Conservation (phyloP, 1,284 basidiomycete genomes). For the Irpex sp. region DNA sequence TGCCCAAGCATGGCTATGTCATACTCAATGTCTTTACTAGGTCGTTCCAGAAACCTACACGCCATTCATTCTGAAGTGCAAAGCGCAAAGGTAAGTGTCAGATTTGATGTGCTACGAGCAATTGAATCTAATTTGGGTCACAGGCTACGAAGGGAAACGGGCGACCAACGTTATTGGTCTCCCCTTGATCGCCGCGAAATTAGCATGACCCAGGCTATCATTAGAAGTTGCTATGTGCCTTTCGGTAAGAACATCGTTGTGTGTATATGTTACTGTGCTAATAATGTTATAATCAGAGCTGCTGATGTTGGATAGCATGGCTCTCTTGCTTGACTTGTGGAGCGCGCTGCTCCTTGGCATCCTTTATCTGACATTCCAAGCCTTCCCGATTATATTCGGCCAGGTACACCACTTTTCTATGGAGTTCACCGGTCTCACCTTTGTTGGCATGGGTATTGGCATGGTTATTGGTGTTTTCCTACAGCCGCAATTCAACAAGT, state of each 20-base stretch:
- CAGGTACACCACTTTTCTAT: conserved; percentile 55
- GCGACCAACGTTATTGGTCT: conserved; percentile 51
- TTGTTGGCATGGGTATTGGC: conserved; percentile 72
- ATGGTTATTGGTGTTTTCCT: conserved; percentile 52
- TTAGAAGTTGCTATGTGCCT: conserved; percentile 46
- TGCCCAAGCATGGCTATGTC: neutral
- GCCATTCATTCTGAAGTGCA: conserved; percentile 57
- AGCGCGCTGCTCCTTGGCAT: conserved; percentile 68
- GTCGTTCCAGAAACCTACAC: conserved; percentile 75
- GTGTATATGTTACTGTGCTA: neutral
- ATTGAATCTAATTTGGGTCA: neutral
- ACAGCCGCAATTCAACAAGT: conserved; percentile 68
- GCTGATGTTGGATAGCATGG: conserved; percentile 71
- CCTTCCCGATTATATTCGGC: conserved; percentile 71
- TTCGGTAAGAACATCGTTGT: conserved; percentile 55
- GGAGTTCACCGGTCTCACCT: conserved; percentile 61
- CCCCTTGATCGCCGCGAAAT: conserved; percentile 48
- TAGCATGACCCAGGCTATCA: conserved; percentile 36
- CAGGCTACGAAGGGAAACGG: conserved; percentile 55
- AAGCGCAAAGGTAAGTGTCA: conserved; percentile 39
- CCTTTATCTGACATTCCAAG: conserved; percentile 72
- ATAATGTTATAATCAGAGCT: conserved; percentile 46
- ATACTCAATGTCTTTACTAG: conserved; percentile 22
- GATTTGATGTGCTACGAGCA: neutral
- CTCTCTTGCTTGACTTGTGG: conserved; percentile 62